phyloP scores from a whole-genome alignment of 176 grass and related monocot species.

The Zoysia japonica region DNA sequence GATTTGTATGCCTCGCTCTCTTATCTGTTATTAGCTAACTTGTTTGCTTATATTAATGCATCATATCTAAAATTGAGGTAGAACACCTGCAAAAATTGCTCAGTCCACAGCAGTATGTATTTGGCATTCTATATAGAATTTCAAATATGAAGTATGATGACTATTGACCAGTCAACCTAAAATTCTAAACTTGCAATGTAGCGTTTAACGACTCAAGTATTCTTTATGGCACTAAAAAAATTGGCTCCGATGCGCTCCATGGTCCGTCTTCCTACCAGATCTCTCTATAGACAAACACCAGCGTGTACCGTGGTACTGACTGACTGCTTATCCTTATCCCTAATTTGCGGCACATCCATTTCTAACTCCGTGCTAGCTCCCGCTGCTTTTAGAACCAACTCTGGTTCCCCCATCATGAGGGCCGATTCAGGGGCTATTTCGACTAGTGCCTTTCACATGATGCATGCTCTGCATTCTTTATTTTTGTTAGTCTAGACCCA shows the following conservation, averaged over 20 bases:
- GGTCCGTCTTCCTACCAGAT: neutral
- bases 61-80: neutral
- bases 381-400: neutral
- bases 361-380: neutral
- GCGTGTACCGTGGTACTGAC: neutral
- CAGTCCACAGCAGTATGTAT: conserved; percentile 18
- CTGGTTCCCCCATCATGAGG: neutral
- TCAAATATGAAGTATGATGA: conserved; percentile 13
- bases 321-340: no score
- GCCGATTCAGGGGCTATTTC: neutral
- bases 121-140: neutral
- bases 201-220: neutral
- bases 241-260: neutral
- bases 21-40: conserved; percentile 28
- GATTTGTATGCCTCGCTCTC: conserved; percentile 69
- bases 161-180: neutral
- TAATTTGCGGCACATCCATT: no score
- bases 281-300: conserved; percentile 23
- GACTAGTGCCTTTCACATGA: conserved; percentile 20
- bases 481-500: conserved; percentile 15
- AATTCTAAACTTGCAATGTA: conserved; percentile 6
- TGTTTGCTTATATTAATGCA: conserved; percentile 23
- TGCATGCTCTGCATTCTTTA: conserved; percentile 1
- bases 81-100: conserved; percentile 5
- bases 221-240: conserved; percentile 16